Evolutionary conservation across 2,329 filamentous ascomycete species (phyloP).

Genomic region (Phaeosphaeria sp.): DNA sequence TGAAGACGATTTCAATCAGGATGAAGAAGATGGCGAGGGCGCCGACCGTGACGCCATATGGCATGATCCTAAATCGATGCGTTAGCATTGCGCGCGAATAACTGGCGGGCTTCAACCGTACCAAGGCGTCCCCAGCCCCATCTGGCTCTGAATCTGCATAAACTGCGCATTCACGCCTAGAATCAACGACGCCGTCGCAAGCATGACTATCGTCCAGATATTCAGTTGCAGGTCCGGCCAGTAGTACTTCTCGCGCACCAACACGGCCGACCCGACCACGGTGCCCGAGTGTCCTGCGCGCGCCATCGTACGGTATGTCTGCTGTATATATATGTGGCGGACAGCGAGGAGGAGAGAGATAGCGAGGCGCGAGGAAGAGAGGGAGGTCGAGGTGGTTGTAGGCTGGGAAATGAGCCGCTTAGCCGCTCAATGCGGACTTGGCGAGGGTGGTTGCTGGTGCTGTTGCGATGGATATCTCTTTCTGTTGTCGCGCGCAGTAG

Average conservation of each 20-base stretch:
- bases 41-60: constrained; percentile 66
- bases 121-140: constrained; percentile 66
- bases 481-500: not conserved
- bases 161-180: constrained; percentile 68
- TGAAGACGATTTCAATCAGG: constrained; percentile 63
- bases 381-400: too few relatives aligned
- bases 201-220: constrained; percentile 68
- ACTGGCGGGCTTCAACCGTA: too few relatives aligned
- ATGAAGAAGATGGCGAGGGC: constrained; percentile 65
- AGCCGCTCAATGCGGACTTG: constrained; percentile 7
- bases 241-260: constrained; percentile 62
- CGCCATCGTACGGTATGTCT: constrained; percentile 37
- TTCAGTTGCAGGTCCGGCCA: constrained; percentile 72
- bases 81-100: too few relatives aligned
- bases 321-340: not conserved
- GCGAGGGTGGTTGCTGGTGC: too few relatives aligned
- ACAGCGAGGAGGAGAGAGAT: too few relatives aligned
- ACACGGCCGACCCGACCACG: constrained; percentile 47
- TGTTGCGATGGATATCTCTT: too few relatives aligned
- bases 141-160: constrained; percentile 62
- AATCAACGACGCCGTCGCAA: constrained; percentile 63
- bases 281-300: constrained; percentile 41
- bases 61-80: constrained; percentile 62
- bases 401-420: constrained; percentile 13
- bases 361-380: not conserved